A percentile compares a stretch with the other conserved stretches of the same genome.
These are phyloP conservation scores for Neonectria punicea DNA, from an alignment of 2,329 filamentous ascomycete species.

Conservation along the genomic window DNA sequence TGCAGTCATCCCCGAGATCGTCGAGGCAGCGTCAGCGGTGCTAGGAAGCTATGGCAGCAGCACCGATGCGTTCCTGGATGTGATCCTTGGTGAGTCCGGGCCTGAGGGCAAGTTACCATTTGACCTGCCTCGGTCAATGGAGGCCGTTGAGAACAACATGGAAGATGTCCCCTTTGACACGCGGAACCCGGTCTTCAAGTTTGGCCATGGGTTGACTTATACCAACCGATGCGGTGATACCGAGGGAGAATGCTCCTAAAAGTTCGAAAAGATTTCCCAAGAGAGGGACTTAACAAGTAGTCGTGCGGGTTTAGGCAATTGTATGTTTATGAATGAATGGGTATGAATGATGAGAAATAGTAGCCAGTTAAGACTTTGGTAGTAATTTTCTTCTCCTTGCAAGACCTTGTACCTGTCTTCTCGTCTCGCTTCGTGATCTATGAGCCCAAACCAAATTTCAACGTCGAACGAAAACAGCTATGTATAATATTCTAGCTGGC, in stretches of 20 bases:
- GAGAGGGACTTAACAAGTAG: background rate
- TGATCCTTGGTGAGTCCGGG: conserved; percentile 50
- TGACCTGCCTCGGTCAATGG: conserved; percentile 52
- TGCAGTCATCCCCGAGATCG: conserved; percentile 54
- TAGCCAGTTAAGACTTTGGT: background rate
- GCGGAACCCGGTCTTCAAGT: conserved; percentile 38
- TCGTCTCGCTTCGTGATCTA: background rate
- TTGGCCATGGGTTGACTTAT: conserved; percentile 35
- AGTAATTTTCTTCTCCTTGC: background rate
- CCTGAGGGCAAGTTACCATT: conserved; percentile 36
- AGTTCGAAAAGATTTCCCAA: no score
- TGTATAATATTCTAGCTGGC: background rate
- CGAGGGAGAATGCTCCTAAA: conserved; percentile 1
- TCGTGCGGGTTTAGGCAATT: background rate
- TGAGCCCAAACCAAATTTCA: background rate
- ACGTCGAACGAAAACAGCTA: background rate
- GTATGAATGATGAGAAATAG: background rate
- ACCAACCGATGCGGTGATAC: background rate
- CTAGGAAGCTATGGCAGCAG: conserved; percentile 53
- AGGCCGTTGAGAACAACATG: conserved; percentile 48
- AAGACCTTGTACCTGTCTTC: background rate
- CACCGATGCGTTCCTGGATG: conserved; percentile 54
- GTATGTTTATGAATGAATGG: background rate
- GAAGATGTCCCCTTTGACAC: conserved; percentile 43
- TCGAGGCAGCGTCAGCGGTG: conserved; percentile 50